A percentile compares a stretch with the other conserved stretches of the same genome.
Evolutionary conservation across 1,284 basidiomycete species (phyloP).

Genomic region (Malassezia yamatoensis): DNA sequence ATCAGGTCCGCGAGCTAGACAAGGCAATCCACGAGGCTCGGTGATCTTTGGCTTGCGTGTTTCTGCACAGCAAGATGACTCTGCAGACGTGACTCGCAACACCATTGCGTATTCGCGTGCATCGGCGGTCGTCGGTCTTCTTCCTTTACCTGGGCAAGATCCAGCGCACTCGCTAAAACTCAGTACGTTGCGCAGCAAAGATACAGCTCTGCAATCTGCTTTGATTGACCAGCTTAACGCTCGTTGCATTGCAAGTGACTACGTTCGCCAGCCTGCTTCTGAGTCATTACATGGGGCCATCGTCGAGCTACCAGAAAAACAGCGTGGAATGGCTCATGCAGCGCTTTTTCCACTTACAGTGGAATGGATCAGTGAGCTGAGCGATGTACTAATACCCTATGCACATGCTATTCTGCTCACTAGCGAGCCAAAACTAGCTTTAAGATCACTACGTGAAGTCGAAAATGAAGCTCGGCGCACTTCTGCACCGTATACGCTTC

Average conservation of each 20-base stretch:
- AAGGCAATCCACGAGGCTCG: slow-evolving; percentile 14
- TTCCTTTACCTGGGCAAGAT: slow-evolving; percentile 2
- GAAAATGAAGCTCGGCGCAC: slow-evolving; percentile 10
- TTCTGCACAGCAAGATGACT: not conserved
- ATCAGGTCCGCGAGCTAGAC: slow-evolving; percentile 10
- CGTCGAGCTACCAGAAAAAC: slow-evolving; percentile 7
- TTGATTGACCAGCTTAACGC: not conserved
- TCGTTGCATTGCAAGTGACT: not conserved
- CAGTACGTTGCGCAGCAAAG: slow-evolving; percentile 1
- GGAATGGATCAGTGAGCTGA: not conserved
- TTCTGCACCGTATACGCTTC: not conserved
- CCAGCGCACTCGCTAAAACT: not conserved
- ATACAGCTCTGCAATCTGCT: not conserved
- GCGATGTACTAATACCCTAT: not conserved
- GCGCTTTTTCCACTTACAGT: slow-evolving; percentile 8
- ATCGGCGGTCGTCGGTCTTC: not conserved
- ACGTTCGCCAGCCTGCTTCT: not conserved
- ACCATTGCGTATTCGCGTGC: slow-evolving; percentile 10
- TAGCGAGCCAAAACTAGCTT: slow-evolving; percentile 2
- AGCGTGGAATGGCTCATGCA: slow-evolving; percentile 8
- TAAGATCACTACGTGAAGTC: slow-evolving; percentile 13
- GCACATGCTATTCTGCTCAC: slow-evolving; percentile 12
- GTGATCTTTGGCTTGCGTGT: slow-evolving; percentile 7
- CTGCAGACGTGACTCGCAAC: not conserved
- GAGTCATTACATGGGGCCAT: not conserved